Evolutionary conservation across 192 early-diverging fungal species (phyloP).

Genomic region (Coemansia guatemalensis): DNA sequence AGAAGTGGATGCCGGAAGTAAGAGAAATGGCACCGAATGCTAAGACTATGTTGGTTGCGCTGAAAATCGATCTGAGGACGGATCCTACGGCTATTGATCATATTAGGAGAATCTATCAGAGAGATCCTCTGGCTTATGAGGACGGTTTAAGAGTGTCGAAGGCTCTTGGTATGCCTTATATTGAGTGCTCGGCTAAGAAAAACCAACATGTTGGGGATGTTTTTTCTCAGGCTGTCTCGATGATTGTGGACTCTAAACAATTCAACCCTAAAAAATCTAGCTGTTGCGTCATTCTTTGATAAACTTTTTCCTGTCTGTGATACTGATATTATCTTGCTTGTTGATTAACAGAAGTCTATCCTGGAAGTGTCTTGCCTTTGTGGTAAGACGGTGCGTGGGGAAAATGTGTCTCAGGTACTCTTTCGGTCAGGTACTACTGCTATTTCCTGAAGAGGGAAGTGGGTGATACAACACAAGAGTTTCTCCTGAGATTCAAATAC

Average conservation of each 20-base stretch:
- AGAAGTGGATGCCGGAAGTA: conserved; percentile 45
- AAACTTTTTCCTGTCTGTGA: conserved; percentile 3
- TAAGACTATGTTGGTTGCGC: conserved; percentile 28
- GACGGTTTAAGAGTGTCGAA: conserved; percentile 65
- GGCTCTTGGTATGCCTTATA: conserved; percentile 70
- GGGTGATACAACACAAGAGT: too few species aligned
- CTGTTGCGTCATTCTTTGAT: conserved; percentile 39
- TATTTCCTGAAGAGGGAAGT: too few species aligned
- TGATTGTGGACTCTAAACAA: conserved; percentile 9
- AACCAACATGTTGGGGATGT: conserved; percentile 40
- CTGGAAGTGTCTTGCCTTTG: too few species aligned
- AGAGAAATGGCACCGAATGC: conserved; percentile 50
- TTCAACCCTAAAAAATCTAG: conserved; percentile 3
- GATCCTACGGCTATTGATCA: conserved; percentile 33
- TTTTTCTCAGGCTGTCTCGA: conserved; percentile 39
- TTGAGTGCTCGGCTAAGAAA: conserved; percentile 74
- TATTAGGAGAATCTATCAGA: conserved; percentile 52
- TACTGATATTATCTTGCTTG: not conserved
- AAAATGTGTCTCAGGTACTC: too few species aligned
- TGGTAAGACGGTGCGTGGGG: too few species aligned
- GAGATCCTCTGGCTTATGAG: conserved; percentile 11
- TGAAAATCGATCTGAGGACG: conserved; percentile 51
- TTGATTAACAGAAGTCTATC: not conserved
- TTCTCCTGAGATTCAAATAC: too few species aligned
- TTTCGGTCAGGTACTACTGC: too few species aligned